Base-by-base conservation (phyloP, 306 rosid species). In the Corylus avellana region DNA sequence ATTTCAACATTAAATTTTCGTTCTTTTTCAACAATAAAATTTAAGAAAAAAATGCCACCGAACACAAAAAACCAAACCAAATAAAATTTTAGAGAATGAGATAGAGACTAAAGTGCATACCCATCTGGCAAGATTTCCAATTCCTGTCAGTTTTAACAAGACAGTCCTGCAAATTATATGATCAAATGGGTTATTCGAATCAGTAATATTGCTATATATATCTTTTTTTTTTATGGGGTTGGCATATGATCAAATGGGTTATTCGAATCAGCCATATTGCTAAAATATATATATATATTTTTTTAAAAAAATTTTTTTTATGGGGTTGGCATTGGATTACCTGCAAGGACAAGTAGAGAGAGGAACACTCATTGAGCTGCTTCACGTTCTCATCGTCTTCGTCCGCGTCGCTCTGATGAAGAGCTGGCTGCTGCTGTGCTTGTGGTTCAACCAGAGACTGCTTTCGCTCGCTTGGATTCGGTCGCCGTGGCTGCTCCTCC, bases 51-150 rank as follows among this genome's bases (percentile, higher is more conserved):
- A 22, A 22, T 22, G 46, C 46, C 8, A 6, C 46, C 7, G 8
- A 42, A 42, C 46, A 42, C 46, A 42, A 6, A 42, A 42, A 42
- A 42, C 8, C 1, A 6, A 49, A 3, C 3, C 7, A 1, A 13
- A 22, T 54, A 22, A 46, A 46, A 47, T 25, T 5, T 16, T 18
- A 57, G 59, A 77, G 11, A 47, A 39, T 54, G 29, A 64, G 55
- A 68, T 12, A 51, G 70, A 17, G 37, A 51, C 2, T 18, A 25
- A 9, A 29, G 14, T 29, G 58, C 70, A 69, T 76, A 94, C 97
- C 94, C 48, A 11, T 46, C 59, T 94, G 98, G 72, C 98, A 94
- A 79, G 84, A 76, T 82, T 92, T 94, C 97, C 97, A 94, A 54
- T 91, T 83, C 84, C 97, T 87, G 82, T 89, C 77, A 20, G 82